These are phyloP conservation scores for Nemania diffusa DNA, from an alignment of 2,329 filamentous ascomycete genomes.

Conservation along the genomic window DNA sequence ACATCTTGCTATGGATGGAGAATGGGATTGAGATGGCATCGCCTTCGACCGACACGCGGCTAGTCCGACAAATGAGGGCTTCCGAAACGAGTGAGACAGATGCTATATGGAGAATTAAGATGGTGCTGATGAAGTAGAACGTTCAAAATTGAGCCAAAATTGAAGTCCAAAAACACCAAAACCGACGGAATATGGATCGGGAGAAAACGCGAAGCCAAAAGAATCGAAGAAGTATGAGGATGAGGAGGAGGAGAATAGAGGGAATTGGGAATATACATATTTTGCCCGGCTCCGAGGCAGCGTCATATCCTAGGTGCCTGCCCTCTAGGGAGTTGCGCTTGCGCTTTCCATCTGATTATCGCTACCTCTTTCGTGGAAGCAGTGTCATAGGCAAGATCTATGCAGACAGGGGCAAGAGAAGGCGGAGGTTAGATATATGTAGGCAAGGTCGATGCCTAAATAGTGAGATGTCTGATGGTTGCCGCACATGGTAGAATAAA, in stretches of 20 bases:
- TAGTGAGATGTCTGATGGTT: neutral
- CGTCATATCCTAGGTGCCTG: constrained; percentile 1
- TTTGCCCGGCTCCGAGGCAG: neutral
- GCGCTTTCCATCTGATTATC: constrained; percentile 21
- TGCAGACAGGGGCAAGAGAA: constrained; percentile 1
- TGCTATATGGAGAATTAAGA: constrained; percentile 30
- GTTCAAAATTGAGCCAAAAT: constrained; percentile 47
- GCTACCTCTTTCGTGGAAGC: neutral
- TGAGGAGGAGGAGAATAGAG: constrained; percentile 1
- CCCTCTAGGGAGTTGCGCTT: neutral
- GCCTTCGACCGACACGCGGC: constrained; percentile 15
- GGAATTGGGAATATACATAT: neutral
- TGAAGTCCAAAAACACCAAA: constrained; percentile 49
- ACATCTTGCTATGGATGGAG: constrained; percentile 34
- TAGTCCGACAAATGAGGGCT: constrained; percentile 3
- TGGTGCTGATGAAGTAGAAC: constrained; percentile 30
- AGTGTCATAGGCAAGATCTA: constrained; percentile 1
- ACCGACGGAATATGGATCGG: constrained; percentile 34
- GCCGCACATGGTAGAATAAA: neutral
- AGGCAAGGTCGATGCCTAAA: constrained; percentile 25
- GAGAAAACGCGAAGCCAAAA: constrained; percentile 37
- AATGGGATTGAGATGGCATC: constrained; percentile 37
- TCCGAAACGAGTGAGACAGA: constrained; percentile 5
- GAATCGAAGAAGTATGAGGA: constrained; percentile 30
- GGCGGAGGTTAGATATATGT: neutral